Conservation (phyloP, 1,284 basidiomycete genomes). For the Agaricales sp. region DNA sequence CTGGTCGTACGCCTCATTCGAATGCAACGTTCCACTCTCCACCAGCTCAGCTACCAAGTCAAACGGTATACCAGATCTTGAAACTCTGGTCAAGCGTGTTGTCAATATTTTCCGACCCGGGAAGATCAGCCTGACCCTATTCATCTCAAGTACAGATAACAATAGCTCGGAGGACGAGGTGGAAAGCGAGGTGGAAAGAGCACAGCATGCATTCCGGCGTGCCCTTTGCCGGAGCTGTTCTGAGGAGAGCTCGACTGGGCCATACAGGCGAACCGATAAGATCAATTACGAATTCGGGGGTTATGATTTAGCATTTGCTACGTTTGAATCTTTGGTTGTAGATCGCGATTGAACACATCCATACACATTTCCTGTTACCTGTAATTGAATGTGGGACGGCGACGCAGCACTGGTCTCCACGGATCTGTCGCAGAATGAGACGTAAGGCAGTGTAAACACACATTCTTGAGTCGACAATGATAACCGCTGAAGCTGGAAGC, state of each 20-base stretch:
- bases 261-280: slow-evolving; percentile 80
- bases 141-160: slow-evolving; percentile 67
- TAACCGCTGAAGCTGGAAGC: too few relatives aligned
- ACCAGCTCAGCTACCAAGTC: slow-evolving; percentile 23
- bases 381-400: background rate
- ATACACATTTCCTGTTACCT: slow-evolving; percentile 15
- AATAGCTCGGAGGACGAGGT: slow-evolving; percentile 33
- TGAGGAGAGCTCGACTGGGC: background rate
- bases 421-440: too few relatives aligned
- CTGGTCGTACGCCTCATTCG: slow-evolving; percentile 97
- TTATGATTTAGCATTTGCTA: slow-evolving; percentile 91
- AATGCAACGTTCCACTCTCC: slow-evolving; percentile 90
- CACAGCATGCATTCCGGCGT: slow-evolving; percentile 58
- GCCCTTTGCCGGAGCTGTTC: slow-evolving; percentile 32
- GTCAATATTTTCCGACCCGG: slow-evolving; percentile 91
- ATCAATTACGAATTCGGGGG: slow-evolving; percentile 98
- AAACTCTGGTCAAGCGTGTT: slow-evolving; percentile 78
- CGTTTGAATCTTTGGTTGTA: too few relatives aligned
- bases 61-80: slow-evolving; percentile 58
- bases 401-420: too few relatives aligned
- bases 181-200: slow-evolving; percentile 49
- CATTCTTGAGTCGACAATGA: too few relatives aligned
- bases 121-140: slow-evolving; percentile 82
- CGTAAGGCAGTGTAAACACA: too few relatives aligned
- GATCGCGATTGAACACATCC: slow-evolving; percentile 12